Evolutionary conservation across 345 rosid species (phyloP).

Genomic region (Citrus mangshanensis): DNA sequence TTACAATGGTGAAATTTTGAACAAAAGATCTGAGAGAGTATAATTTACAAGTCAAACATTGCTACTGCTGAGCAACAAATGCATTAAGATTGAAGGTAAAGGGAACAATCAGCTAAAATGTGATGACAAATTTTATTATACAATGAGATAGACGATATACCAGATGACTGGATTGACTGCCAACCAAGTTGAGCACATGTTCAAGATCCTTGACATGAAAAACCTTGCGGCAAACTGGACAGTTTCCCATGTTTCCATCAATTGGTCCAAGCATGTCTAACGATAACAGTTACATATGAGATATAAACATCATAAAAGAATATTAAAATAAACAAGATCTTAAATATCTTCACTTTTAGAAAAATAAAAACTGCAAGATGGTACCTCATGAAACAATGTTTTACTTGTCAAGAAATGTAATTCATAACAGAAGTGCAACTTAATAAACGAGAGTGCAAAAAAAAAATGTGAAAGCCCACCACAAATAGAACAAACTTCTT

Average conservation of each 20-base stretch:
- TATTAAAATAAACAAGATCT: too few relatives aligned
- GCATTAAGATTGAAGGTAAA: neutral
- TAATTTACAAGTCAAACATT: neutral
- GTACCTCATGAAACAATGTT: neutral
- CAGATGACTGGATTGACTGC: conserved; percentile 43
- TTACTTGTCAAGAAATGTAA: neutral
- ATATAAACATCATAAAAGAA: neutral
- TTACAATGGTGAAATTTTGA: neutral
- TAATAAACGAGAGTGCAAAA: neutral
- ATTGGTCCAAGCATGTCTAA: conserved; percentile 27
- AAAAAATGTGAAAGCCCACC: neutral
- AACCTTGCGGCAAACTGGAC: conserved; percentile 88
- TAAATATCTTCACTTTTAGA: neutral
- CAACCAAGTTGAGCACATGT: conserved; percentile 73
- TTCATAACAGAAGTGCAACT: neutral
- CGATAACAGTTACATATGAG: neutral
- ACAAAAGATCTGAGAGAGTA: neutral
- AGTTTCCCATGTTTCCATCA: conserved; percentile 52
- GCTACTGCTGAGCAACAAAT: neutral
- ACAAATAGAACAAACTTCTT: neutral
- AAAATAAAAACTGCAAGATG: neutral
- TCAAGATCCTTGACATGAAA: conserved; percentile 71
- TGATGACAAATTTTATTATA: neutral
- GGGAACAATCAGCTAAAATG: neutral
- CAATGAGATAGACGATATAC: conserved; percentile 31